Conservation (phyloP, 2,329 filamentous ascomycete species). For the Plectosphaerella sp. region DNA sequence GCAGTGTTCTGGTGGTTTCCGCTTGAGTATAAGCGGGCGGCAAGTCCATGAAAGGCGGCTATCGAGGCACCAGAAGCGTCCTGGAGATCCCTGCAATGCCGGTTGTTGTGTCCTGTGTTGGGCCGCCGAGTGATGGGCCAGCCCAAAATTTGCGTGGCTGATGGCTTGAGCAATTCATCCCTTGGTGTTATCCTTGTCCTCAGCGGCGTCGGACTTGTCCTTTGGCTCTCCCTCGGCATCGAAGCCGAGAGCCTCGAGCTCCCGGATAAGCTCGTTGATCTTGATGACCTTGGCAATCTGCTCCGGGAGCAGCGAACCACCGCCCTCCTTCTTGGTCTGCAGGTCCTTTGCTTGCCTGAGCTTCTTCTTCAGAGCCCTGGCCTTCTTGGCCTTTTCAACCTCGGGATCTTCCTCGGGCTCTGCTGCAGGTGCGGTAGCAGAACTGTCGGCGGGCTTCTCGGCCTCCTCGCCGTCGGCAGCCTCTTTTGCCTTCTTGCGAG, state of each 20-base stretch:
- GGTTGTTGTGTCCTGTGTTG: background rate
- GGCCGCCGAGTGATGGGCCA: background rate
- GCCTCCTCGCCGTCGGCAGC: slow-evolving; percentile 52
- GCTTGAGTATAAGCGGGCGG: too few species aligned
- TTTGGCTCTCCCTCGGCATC: slow-evolving; percentile 68
- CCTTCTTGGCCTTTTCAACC: slow-evolving; percentile 86
- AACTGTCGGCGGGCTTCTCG: background rate
- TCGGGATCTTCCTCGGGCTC: slow-evolving; percentile 57
- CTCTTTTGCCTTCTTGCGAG: slow-evolving; percentile 49
- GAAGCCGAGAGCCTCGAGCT: slow-evolving; percentile 81
- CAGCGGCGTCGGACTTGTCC: slow-evolving; percentile 8
- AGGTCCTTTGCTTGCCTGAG: slow-evolving; percentile 88
- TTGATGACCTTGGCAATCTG: slow-evolving; percentile 98
- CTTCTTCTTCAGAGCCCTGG: slow-evolving; percentile 88
- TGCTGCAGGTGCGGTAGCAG: slow-evolving; percentile 44
- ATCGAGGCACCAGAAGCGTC: too few species aligned
- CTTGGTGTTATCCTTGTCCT: background rate
- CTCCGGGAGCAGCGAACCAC: slow-evolving; percentile 79
- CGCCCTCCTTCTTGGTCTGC: slow-evolving; percentile 84
- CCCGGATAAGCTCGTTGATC: slow-evolving; percentile 87
- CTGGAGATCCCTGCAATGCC: too few species aligned
- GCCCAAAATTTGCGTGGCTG: background rate
- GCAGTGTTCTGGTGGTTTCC: too few species aligned
- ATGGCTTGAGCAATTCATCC: background rate
- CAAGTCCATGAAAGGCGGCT: too few species aligned